These are phyloP conservation scores for Escovopsis sp. DNA, from an alignment of 2,329 filamentous ascomycete species.

Conservation along the genomic window DNA sequence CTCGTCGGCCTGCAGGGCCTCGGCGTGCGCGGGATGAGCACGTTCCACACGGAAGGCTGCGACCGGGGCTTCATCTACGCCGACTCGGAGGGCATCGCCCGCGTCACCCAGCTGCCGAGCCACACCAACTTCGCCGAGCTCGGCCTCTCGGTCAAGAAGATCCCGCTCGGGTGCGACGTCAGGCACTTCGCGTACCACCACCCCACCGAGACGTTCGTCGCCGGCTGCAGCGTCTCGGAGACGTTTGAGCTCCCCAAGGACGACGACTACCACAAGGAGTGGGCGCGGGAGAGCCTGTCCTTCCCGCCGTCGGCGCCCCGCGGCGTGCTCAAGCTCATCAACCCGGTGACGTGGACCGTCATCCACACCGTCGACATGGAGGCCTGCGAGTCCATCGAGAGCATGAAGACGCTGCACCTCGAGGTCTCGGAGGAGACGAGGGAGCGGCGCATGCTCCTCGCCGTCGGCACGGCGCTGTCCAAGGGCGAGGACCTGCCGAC, in stretches of 20 bases:
- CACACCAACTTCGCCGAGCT: slow-evolving; percentile 57
- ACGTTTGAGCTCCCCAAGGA: slow-evolving; percentile 77
- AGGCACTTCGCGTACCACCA: slow-evolving; percentile 64
- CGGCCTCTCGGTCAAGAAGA: slow-evolving; percentile 59
- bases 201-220: slow-evolving; percentile 58
- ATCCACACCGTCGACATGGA: slow-evolving; percentile 67
- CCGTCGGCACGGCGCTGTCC: slow-evolving; percentile 72
- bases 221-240: slow-evolving; percentile 52
- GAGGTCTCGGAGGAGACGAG: slow-evolving; percentile 87
- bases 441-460: slow-evolving; percentile 67
- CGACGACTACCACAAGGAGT: slow-evolving; percentile 69
- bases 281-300: slow-evolving; percentile 53
- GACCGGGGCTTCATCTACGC: slow-evolving; percentile 74
- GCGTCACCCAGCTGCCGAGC: slow-evolving; percentile 56
- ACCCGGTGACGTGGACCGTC: slow-evolving; percentile 59
- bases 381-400: slow-evolving; percentile 61
- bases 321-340: slow-evolving; percentile 64
- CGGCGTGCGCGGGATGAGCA: slow-evolving; percentile 55
- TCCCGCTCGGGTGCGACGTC: slow-evolving; percentile 55
- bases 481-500: slow-evolving; percentile 83
- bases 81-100: slow-evolving; percentile 55
- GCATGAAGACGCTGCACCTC: slow-evolving; percentile 68
- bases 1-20: slow-evolving; percentile 58
- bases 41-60: slow-evolving; percentile 64
- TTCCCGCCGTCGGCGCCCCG: slow-evolving; percentile 56